Percentiles rank a stretch among this genome's conserved stretches.
phyloP scores from a whole-genome alignment of 2,329 filamentous ascomycete genomes.

The Botrytis deweyae region DNA sequence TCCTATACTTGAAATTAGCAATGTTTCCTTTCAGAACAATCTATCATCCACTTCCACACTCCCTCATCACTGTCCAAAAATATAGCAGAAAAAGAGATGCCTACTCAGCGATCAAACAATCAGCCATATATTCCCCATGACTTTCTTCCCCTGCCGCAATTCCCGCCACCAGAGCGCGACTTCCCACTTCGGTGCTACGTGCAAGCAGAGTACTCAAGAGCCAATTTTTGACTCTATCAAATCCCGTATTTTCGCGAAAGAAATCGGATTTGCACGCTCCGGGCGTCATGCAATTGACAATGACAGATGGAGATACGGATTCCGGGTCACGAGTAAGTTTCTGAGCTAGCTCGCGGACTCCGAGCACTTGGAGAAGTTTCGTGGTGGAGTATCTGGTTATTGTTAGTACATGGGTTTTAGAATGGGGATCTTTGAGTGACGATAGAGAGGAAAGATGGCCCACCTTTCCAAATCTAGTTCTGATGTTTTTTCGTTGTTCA shows the following conservation, averaged over 20 bases:
- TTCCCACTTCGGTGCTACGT: constrained; percentile 6
- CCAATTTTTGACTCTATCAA: constrained; percentile 5
- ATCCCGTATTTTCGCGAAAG: not conserved
- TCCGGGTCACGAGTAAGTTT: not conserved
- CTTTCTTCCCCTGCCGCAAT: constrained; percentile 3
- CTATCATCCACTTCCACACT: not conserved
- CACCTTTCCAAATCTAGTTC: constrained; percentile 16
- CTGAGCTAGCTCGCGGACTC: constrained; percentile 6
- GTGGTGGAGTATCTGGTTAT: constrained; percentile 19
- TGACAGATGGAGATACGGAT: not conserved
- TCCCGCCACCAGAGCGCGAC: not conserved
- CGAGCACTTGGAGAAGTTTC: constrained; percentile 17
- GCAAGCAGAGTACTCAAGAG: not conserved
- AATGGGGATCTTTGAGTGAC: not conserved
- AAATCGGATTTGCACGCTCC: constrained; percentile 20
- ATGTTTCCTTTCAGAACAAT: constrained; percentile 27
- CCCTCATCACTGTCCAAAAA: fast-evolving
- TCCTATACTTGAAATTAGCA: constrained; percentile 34
- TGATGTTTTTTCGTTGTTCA: constrained; percentile 25
- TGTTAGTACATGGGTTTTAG: not conserved
- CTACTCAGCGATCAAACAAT: not conserved
- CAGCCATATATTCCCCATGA: constrained; percentile 14
- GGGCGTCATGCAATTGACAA: constrained; percentile 19
- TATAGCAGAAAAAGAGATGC: not conserved
- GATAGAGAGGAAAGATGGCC: not conserved